These are phyloP conservation scores for Penicillium sp. DNA, from an alignment of 2,329 filamentous ascomycete species.

Conservation along the genomic window DNA sequence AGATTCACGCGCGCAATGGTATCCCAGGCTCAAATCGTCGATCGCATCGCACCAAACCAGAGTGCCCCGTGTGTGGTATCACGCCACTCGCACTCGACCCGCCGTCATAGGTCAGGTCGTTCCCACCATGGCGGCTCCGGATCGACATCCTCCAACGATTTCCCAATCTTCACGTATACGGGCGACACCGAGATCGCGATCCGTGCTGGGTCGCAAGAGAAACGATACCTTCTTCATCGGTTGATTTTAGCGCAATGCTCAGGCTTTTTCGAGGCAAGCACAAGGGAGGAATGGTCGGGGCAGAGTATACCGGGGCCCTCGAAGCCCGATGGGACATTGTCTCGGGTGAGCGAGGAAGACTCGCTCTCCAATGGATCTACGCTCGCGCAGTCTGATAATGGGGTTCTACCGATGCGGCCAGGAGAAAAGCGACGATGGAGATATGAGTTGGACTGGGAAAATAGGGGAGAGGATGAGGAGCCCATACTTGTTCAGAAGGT, in stretches of 20 bases:
- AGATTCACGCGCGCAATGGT: slow-evolving; percentile 29
- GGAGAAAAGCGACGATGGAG: slow-evolving; percentile 68
- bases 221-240: slow-evolving; percentile 81
- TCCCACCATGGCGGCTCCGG: slow-evolving; percentile 74
- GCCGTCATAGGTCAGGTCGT: slow-evolving; percentile 72
- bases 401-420: slow-evolving; percentile 39
- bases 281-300: slow-evolving; percentile 72
- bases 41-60: slow-evolving; percentile 59
- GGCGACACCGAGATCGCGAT: slow-evolving; percentile 92
- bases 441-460: slow-evolving; percentile 81
- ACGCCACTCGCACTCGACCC: slow-evolving; percentile 59
- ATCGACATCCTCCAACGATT: slow-evolving; percentile 79
- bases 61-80: slow-evolving; percentile 63
- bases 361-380: slow-evolving; percentile 38
- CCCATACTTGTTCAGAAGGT: slow-evolving; percentile 87
- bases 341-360: slow-evolving; percentile 38
- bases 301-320: slow-evolving; percentile 43
- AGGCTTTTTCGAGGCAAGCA: slow-evolving; percentile 83
- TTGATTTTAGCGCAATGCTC: slow-evolving; percentile 87
- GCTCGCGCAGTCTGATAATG: slow-evolving; percentile 38
- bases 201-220: slow-evolving; percentile 66
- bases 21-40: slow-evolving; percentile 47
- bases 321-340: slow-evolving; percentile 41
- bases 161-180: slow-evolving; percentile 83
- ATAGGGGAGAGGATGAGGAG: slow-evolving; percentile 67